Base-by-base conservation (phyloP, 2,329 filamentous ascomycete species). In the Paraphoma chrysanthemicola region DNA sequence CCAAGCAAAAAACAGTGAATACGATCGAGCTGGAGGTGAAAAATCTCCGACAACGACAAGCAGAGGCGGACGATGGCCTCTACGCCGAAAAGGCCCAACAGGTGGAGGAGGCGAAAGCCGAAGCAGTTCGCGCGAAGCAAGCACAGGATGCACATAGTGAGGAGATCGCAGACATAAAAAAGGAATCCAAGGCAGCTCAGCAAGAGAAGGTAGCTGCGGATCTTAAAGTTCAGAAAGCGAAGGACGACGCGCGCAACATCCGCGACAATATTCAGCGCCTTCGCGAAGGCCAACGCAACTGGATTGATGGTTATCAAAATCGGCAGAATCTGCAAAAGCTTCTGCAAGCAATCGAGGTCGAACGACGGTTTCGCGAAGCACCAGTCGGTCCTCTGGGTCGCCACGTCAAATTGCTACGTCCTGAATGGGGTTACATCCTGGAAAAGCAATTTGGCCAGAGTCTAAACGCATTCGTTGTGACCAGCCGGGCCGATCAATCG, bases 371-470 rank as follows among this genome's bases (percentile, higher is more conserved):
- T 70, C 79, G 81, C 23, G 80, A 85, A 43, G 88, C 85, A 59
- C 95, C 95, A 2, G 81, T 98, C 33, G 95, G 95, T 0, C 95
- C 95, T 0, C 81, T 98, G 12, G 95, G 93, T 30, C 81, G 87
- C 23, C 86, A 95, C 68, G 83, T 99, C 49, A 88, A 87, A 63
- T 80, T 99, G 23, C 79, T 87, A 36, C 88, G 94, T 63, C 90
- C 91, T 1, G 84, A 91, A 66, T 99, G 95, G 95, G 90, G 89
- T 1, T 85, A 86, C 0, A 87, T 96, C 43, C 76, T 99, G 12
- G 95, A 99, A 72, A 90, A 85, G 60, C 86, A 86, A 1, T 83
- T 97, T 44, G 91, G 91, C n/a, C 77, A 76, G 3, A 82, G 80
- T 0, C 79, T 98, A 31, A 90, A 87, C 59, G 88, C 86, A 1